These are phyloP conservation scores for Coniferiporia sulphurascens DNA, from an alignment of 1,284 basidiomycete species.

Conservation along the genomic window DNA sequence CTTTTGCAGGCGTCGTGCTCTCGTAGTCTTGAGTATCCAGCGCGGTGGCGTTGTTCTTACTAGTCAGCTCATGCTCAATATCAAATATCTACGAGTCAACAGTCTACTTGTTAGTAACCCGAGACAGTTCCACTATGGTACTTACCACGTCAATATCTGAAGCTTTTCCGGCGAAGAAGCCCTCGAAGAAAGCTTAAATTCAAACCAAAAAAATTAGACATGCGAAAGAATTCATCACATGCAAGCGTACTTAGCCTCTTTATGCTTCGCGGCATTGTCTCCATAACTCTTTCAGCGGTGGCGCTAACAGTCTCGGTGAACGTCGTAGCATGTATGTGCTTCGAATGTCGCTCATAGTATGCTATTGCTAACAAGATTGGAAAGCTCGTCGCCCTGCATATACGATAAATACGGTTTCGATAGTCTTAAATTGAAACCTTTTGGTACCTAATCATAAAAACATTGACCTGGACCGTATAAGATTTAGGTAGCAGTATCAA, in stretches of 20 bases:
- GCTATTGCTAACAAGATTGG: constrained; percentile 82
- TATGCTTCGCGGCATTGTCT: constrained; percentile 64
- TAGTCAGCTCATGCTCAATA: constrained; percentile 62
- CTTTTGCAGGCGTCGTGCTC: constrained; percentile 25
- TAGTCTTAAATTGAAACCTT: neutral
- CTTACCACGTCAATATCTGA: constrained; percentile 71
- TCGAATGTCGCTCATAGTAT: constrained; percentile 79
- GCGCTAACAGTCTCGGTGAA: constrained; percentile 70
- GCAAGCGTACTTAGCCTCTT: constrained; percentile 62
- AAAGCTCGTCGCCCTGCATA: constrained; percentile 70
- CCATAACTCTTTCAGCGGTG: constrained; percentile 62
- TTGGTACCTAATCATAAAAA: constrained; percentile 69
- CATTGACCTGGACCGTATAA: constrained; percentile 54
- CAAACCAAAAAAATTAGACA: constrained; percentile 15
- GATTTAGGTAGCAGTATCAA: neutral
- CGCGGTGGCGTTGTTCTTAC: constrained; percentile 39
- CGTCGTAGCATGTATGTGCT: constrained; percentile 52
- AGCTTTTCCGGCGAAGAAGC: constrained; percentile 60
- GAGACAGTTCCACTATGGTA: constrained; percentile 8
- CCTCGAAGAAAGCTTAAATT: constrained; percentile 70
- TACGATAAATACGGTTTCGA: constrained; percentile 23
- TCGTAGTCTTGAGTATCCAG: constrained; percentile 42
- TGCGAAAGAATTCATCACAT: neutral
- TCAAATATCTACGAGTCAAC: constrained; percentile 64
- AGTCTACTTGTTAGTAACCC: neutral